phyloP scores from a whole-genome alignment of 1,284 basidiomycete species.

The Fomitopsis schrenkii region DNA sequence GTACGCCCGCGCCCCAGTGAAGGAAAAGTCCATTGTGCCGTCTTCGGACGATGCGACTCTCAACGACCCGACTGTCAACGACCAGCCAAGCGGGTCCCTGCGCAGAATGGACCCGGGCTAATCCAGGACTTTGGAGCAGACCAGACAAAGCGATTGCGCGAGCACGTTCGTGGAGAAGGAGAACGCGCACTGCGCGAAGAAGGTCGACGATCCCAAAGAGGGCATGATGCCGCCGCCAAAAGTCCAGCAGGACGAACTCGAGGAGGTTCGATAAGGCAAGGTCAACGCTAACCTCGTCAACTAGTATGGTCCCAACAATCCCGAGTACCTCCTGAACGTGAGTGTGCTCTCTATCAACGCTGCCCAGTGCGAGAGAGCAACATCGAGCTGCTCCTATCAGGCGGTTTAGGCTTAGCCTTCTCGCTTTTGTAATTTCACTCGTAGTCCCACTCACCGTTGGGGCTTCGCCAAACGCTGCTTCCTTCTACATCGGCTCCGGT shows the following conservation, averaged over 20 bases:
- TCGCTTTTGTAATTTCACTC: too few species aligned
- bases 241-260: background rate
- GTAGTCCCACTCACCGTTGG: background rate
- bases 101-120: background rate
- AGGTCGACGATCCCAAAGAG: background rate
- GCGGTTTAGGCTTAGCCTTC: too few species aligned
- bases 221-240: background rate
- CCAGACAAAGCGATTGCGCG: background rate
- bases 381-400: too few species aligned
- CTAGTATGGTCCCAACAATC: conserved; percentile 28
- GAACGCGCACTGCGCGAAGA: background rate
- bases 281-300: conserved; percentile 12
- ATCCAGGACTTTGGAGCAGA: background rate
- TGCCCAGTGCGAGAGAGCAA: too few species aligned
- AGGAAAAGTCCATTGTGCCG: background rate
- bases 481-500: conserved; percentile 36
- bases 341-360: background rate
- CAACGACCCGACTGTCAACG: too few species aligned
- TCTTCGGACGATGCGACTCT: background rate
- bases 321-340: conserved; percentile 28
- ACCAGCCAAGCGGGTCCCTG: background rate
- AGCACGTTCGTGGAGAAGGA: background rate
- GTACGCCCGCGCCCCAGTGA: background rate
- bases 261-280: background rate
- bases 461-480: conserved; percentile 16